These are phyloP conservation scores for Psilocybe cubensis DNA, from an alignment of 768 basidiomycete species.

Conservation along the genomic window DNA sequence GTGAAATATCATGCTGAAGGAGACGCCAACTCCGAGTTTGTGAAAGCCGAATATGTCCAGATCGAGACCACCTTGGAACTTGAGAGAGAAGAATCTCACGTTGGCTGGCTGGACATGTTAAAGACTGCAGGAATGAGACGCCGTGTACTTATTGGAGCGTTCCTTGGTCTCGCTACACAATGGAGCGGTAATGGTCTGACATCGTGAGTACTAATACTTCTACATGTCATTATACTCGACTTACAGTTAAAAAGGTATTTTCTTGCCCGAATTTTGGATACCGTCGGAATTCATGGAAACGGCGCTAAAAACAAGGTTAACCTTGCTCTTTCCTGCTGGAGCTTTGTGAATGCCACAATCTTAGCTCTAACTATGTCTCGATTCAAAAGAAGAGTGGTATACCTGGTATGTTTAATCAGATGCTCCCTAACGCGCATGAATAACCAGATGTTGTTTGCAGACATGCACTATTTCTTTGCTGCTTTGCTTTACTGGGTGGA, in stretches of 20 bases:
- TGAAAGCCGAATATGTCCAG: slow-evolving; percentile 59
- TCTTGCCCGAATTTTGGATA: slow-evolving; percentile 56
- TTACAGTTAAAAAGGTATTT: slow-evolving; percentile 41
- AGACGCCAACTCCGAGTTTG: slow-evolving; percentile 53
- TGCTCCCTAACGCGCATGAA: neutral
- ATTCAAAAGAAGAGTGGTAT: slow-evolving; percentile 51
- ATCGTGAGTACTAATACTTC: slow-evolving; percentile 36
- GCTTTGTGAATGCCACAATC: slow-evolving; percentile 53
- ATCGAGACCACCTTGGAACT: slow-evolving; percentile 59
- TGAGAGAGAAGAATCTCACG: slow-evolving; percentile 49
- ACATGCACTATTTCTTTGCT: slow-evolving; percentile 49
- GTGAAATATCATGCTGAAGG: slow-evolving; percentile 67
- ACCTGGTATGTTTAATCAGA: slow-evolving; percentile 42
- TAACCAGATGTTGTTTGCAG: slow-evolving; percentile 22
- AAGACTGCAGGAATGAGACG: slow-evolving; percentile 54
- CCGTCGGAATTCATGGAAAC: slow-evolving; percentile 53
- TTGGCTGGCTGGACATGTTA: slow-evolving; percentile 50
- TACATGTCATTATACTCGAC: neutral
- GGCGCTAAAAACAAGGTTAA: slow-evolving; percentile 60
- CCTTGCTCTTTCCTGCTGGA: slow-evolving; percentile 56
- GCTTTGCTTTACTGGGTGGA: slow-evolving; percentile 57
- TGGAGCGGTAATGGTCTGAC: slow-evolving; percentile 69
- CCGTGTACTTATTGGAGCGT: slow-evolving; percentile 49
- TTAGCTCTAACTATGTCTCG: slow-evolving; percentile 52
- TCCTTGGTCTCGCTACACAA: slow-evolving; percentile 61